Conservation (phyloP, 768 basidiomycete genomes). For the Porphyrellus cyaneotinctus region DNA sequence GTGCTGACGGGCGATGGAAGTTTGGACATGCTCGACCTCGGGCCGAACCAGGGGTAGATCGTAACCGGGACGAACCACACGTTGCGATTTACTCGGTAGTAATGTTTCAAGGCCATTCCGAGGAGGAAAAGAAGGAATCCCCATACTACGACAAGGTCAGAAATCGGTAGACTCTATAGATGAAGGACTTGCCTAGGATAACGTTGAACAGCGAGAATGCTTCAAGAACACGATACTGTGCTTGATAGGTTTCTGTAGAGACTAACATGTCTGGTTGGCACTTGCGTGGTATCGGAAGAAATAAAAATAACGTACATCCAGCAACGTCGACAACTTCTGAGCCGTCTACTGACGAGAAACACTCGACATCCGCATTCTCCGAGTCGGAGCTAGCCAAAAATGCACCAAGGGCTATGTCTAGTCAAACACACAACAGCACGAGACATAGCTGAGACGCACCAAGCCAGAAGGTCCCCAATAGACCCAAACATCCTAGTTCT, state of each 20-base stretch:
- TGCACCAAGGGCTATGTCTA: constrained; percentile 59
- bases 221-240: constrained; percentile 82
- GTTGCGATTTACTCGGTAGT: constrained; percentile 38
- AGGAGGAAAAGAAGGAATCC: constrained; percentile 46
- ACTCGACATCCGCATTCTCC: constrained; percentile 77
- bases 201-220: constrained; percentile 79
- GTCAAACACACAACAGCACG: constrained; percentile 10
- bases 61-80: constrained; percentile 75
- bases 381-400: constrained; percentile 73
- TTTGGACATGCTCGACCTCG: constrained; percentile 34
- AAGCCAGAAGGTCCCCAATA: constrained; percentile 76
- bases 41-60: constrained; percentile 67
- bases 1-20: constrained; percentile 41
- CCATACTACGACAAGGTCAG: constrained; percentile 38
- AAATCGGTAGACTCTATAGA: background rate
- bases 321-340: constrained; percentile 55
- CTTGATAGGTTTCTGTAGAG: constrained; percentile 81
- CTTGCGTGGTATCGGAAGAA: background rate
- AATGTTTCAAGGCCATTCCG: constrained; percentile 40
- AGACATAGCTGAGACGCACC: constrained; percentile 40
- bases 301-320: constrained; percentile 50
- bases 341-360: constrained; percentile 56
- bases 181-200: constrained; percentile 49
- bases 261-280: constrained; percentile 40
- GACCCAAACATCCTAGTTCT: constrained; percentile 67